A percentile compares a stretch with the other conserved stretches of the same genome.
These are phyloP conservation scores for Olyra latifolia DNA, from an alignment of 176 grass and related monocot species.

Conservation along the genomic window DNA sequence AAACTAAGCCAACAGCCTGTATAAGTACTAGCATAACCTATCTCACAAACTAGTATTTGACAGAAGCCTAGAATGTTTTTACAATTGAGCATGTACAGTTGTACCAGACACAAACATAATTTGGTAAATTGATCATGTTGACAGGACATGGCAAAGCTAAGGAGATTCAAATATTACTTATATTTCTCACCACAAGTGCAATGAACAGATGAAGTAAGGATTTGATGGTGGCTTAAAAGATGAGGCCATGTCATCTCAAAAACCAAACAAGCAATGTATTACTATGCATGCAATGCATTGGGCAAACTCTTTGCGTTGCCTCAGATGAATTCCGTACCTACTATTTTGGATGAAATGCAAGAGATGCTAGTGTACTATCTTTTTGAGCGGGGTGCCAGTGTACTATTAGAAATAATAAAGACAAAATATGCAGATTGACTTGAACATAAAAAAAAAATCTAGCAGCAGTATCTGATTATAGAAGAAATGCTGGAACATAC, in stretches of 20 bases:
- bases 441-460: not conserved
- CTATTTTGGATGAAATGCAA: not conserved
- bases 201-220: not conserved
- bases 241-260: not conserved
- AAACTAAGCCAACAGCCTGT: not conserved
- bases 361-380: not conserved
- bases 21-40: not conserved
- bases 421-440: not conserved
- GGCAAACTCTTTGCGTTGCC: not conserved
- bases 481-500: slow-evolving; percentile 35
- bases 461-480: slow-evolving; percentile 1
- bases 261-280: not conserved
- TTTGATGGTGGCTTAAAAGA: not conserved
- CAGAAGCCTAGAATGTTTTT: not conserved
- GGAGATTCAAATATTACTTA: not conserved
- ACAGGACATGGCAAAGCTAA: not conserved
- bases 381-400: too few relatives aligned
- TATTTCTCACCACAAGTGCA: not conserved
- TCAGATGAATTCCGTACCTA: not conserved
- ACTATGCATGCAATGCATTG: not conserved
- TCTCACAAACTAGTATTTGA: not conserved
- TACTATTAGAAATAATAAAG: not conserved
- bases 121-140: not conserved
- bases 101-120: not conserved
- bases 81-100: not conserved